phyloP scores from a whole-genome alignment of 306 rosid species.

The Geum urbanum region DNA sequence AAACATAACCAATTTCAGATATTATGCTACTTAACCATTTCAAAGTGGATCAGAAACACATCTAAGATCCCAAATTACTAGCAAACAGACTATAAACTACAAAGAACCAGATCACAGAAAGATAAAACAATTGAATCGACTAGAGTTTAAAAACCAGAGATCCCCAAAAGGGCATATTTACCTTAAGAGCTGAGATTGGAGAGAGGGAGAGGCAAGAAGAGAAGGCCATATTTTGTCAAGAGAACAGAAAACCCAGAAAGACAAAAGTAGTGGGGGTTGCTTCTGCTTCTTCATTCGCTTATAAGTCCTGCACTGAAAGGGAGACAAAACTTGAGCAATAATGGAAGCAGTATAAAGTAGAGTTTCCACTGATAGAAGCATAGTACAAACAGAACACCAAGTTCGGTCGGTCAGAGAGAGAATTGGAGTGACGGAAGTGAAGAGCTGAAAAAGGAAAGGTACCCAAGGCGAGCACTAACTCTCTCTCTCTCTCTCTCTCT shows the following conservation, averaged over 20 bases:
- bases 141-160: slow-evolving; percentile 1
- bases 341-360: neutral
- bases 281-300: slow-evolving; percentile 38
- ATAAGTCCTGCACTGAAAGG: slow-evolving; percentile 7
- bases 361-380: slow-evolving; percentile 15
- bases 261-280: slow-evolving; percentile 26
- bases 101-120: neutral
- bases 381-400: slow-evolving; percentile 10
- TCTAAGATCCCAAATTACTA: neutral
- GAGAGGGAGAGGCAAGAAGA: slow-evolving; percentile 45
- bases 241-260: slow-evolving; percentile 29
- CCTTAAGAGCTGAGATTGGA: slow-evolving; percentile 49
- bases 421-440: neutral
- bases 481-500: neutral
- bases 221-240: slow-evolving; percentile 47
- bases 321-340: neutral
- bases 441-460: neutral
- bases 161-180: slow-evolving; percentile 21
- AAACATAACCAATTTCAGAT: neutral
- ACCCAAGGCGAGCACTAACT: slow-evolving; percentile 3
- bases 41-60: slow-evolving; percentile 23
- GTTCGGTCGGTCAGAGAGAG: neutral
- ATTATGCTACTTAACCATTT: slow-evolving; percentile 18
- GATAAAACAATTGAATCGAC: neutral
- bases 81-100: neutral